These are phyloP conservation scores for Claviceps digitariae DNA, from an alignment of 2,329 filamentous ascomycete species.

Conservation along the genomic window DNA sequence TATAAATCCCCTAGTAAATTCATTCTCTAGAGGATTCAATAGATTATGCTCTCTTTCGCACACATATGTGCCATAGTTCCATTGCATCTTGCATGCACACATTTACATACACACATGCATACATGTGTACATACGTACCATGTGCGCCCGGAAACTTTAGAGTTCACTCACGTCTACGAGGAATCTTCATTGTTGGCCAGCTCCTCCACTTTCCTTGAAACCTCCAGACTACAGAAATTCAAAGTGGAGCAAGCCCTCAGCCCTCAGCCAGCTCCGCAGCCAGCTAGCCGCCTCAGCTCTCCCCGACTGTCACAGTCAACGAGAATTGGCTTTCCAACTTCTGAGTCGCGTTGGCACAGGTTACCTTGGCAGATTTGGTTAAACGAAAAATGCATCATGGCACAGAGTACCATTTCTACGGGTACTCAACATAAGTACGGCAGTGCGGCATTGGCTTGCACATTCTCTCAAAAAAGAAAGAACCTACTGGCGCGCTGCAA, in stretches of 20 bases:
- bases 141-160: too few species aligned
- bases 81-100: too few species aligned
- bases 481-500: neutral
- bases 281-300: neutral
- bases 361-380: neutral
- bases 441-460: neutral
- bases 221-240: neutral
- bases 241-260: neutral
- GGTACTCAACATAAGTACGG: neutral
- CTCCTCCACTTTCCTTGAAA: neutral
- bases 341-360: neutral
- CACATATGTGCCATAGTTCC: too few species aligned
- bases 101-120: too few species aligned
- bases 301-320: neutral
- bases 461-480: neutral
- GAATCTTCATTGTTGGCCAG: neutral
- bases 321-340: neutral
- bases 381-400: neutral
- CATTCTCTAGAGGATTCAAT: too few species aligned
- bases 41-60: too few species aligned
- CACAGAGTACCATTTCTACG: neutral
- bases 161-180: neutral
- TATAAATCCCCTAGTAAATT: too few species aligned
- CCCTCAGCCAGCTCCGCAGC: neutral
- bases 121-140: too few species aligned